These are phyloP conservation scores for Suillus paluster DNA, from an alignment of 768 basidiomycete species.

Conservation along the genomic window DNA sequence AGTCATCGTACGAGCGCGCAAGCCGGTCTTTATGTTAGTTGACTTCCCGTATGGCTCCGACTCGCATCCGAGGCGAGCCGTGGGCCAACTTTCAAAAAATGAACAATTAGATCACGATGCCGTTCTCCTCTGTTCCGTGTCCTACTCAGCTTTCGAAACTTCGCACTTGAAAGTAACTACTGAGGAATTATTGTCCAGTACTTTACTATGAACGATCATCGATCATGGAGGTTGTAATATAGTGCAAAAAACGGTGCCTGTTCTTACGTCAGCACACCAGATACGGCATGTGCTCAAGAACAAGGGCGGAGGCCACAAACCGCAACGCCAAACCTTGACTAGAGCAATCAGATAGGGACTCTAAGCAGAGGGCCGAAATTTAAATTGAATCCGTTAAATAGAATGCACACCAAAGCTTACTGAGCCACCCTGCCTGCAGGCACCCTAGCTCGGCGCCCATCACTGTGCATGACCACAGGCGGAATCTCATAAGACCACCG, in stretches of 20 bases:
- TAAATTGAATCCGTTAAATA: no score
- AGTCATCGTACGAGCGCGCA: neutral
- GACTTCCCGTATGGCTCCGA: slow-evolving; percentile 30
- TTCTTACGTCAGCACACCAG: slow-evolving; percentile 13
- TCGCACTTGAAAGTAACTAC: neutral
- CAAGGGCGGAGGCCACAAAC: neutral
- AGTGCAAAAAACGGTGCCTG: neutral
- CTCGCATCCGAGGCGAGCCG: slow-evolving; percentile 16
- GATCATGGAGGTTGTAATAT: neutral
- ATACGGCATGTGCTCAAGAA: slow-evolving; percentile 16
- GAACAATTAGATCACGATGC: no score
- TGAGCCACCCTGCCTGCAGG: neutral
- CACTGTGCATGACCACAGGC: no score
- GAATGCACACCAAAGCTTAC: neutral
- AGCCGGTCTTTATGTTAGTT: slow-evolving; percentile 24
- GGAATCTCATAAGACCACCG: neutral
- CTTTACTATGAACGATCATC: neutral
- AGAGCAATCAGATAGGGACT: neutral
- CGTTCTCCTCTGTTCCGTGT: neutral
- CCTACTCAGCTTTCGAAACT: neutral
- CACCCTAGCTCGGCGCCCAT: neutral
- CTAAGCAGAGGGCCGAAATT: no score
- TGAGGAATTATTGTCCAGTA: neutral
- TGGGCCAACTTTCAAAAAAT: no score
- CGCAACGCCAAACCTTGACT: neutral